phyloP scores from a whole-genome alignment of 202 grass and related monocot species.

The Thinopyrum obtusiflorum region DNA sequence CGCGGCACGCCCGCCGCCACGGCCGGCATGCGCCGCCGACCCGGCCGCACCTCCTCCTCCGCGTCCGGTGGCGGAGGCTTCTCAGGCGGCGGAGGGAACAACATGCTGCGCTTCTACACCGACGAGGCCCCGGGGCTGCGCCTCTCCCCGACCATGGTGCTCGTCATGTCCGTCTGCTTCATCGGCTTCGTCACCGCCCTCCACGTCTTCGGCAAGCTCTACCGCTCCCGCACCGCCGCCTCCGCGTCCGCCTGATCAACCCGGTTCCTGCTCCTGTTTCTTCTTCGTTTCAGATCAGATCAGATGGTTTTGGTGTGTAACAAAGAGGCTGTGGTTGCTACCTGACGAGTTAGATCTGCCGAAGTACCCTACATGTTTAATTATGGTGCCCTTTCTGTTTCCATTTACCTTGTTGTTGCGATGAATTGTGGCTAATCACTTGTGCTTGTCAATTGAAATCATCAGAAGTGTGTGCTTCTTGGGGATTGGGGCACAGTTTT shows the following conservation, averaged over 20 bases:
- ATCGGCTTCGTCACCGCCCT: conserved; percentile 91
- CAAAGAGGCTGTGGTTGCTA: neutral
- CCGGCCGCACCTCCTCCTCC: conserved; percentile 20
- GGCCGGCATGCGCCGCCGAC: conserved; percentile 47
- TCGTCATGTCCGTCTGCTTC: conserved; percentile 92
- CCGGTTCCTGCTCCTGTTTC: neutral
- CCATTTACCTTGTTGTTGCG: neutral
- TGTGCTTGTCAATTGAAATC: neutral
- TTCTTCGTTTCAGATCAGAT: conserved; percentile 5
- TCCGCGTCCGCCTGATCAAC: conserved; percentile 42
- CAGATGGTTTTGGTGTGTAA: conserved; percentile 27
- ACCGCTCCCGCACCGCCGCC: conserved; percentile 70
- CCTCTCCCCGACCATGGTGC: conserved; percentile 84
- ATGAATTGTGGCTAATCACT: conserved; percentile 21
- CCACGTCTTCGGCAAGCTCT: conserved; percentile 95
- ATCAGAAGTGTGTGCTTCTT: neutral
- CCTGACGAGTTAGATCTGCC: conserved; percentile 16
- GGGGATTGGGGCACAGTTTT: neutral
- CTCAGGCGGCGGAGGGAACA: conserved; percentile 51
- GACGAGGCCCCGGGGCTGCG: conserved; percentile 81
- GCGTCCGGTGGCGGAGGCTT: conserved; percentile 11
- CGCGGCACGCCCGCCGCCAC: conserved; percentile 45
- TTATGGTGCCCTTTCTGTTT: conserved; percentile 32
- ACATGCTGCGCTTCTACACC: conserved; percentile 98
- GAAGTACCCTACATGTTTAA: conserved; percentile 9